Evolutionary conservation across 2,329 filamentous ascomycete genomes (phyloP), one percentile per base, ranked within the genome.

Genomic region (Fusarium gaditjirri): DNA sequence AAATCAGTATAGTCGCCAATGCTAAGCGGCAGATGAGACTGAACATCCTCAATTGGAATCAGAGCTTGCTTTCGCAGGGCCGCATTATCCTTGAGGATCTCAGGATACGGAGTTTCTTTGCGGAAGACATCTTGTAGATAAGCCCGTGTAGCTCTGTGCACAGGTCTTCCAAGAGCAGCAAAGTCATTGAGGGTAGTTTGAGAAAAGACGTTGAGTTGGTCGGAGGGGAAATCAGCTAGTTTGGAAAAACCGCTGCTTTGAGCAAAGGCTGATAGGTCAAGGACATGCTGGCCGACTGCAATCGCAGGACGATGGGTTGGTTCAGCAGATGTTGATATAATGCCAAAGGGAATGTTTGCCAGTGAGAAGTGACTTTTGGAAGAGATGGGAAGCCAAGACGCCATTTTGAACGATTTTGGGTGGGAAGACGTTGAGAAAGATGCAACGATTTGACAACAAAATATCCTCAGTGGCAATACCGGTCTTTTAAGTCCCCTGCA

Each of bases 1-100:
- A 95, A 96, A 79, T 96, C 93, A 8, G 93, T 93, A 79, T 95
- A 95, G 79, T 95, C 93, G 47, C 92, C 92, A 75, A 95, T 93
- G 53, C 87, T 85, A 85, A 96, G 89, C 4, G 93, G 93, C 6
- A 95, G 76, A 75, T 95, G 92, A 74, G 87, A 91, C 66, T 84
- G 86, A 25, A 91, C 87, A 17, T 87, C 85, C 31, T 75, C 49
- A 2, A 80, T 56, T 7, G 78, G 74, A 35, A 83, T 19, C 27
- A 82, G 61, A 1, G 78, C 82, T 21, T 75, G 47, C 23, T 77
- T 62, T 41, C 72, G 74, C 25, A 84, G 73, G 4, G 52, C 16
- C 6, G 77, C 75, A 27, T 84, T 82, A 50, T 83, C 75, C 38
- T 77, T 78, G 14, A 84, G 78, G 4, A 84, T 43, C 3, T 77